Evolutionary conservation across 2,329 filamentous ascomycete genomes (phyloP).

Genomic region (Arthrobotrys sinensis): DNA sequence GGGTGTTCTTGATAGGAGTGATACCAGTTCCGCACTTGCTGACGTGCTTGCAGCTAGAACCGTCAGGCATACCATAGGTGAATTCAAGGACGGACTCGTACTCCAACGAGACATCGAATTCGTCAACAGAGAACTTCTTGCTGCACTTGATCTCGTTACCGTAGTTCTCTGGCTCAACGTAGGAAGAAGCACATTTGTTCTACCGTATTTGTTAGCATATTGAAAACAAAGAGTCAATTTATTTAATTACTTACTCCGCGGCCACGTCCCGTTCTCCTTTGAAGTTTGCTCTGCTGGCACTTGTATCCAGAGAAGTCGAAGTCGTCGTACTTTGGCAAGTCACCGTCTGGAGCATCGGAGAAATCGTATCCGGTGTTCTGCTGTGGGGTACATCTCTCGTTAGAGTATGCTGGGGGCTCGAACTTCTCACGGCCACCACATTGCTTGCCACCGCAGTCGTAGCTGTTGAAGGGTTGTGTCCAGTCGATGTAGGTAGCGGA

Average conservation of each 20-base stretch:
- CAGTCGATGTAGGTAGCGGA: slow-evolving; percentile 55
- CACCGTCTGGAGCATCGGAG: slow-evolving; percentile 48
- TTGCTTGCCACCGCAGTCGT: slow-evolving; percentile 46
- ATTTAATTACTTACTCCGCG: slow-evolving; percentile 31
- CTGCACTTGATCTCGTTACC: slow-evolving; percentile 71
- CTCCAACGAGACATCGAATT: slow-evolving; percentile 69
- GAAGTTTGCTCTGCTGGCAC: slow-evolving; percentile 55
- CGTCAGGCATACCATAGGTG: slow-evolving; percentile 88
- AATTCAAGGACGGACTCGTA: slow-evolving; percentile 86
- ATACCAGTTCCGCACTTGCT: slow-evolving; percentile 78
- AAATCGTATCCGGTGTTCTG: slow-evolving; percentile 54
- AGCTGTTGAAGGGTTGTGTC: slow-evolving; percentile 47
- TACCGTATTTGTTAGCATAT: slow-evolving; percentile 9
- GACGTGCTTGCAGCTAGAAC: slow-evolving; percentile 84
- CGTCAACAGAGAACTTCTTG: slow-evolving; percentile 73
- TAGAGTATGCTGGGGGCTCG: slow-evolving; percentile 47
- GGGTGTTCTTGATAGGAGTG: slow-evolving; percentile 81
- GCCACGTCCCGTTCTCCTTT: slow-evolving; percentile 47
- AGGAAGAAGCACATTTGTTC: slow-evolving; percentile 68
- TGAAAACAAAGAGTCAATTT: neutral
- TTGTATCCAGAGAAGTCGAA: slow-evolving; percentile 56
- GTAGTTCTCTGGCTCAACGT: slow-evolving; percentile 67
- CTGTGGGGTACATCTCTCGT: slow-evolving; percentile 48
- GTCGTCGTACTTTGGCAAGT: slow-evolving; percentile 52
- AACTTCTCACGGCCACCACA: slow-evolving; percentile 50